Percentiles rank a stretch among this genome's conserved stretches.
phyloP scores from a whole-genome alignment of 2,329 filamentous ascomycete genomes.

The Teratosphaeriaceae sp. region DNA sequence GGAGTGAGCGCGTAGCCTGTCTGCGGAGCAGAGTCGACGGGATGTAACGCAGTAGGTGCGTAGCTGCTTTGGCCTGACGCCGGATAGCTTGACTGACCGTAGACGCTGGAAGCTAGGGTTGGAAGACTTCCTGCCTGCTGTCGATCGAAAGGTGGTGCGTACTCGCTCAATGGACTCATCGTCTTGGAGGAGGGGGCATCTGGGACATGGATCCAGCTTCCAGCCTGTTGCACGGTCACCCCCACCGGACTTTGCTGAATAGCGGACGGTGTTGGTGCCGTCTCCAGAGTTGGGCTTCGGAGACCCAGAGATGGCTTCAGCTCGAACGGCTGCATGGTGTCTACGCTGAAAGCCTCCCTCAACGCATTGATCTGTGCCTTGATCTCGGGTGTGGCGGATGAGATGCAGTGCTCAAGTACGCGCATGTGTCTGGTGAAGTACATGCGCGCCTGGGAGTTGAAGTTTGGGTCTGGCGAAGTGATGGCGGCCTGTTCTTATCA shows the following conservation, averaged over 20 bases:
- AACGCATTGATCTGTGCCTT: slow-evolving; percentile 84
- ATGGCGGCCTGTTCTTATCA: slow-evolving; percentile 60
- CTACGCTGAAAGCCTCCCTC: slow-evolving; percentile 83
- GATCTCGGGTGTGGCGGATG: slow-evolving; percentile 77
- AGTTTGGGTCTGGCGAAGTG: slow-evolving; percentile 83
- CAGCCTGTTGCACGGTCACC: slow-evolving; percentile 4
- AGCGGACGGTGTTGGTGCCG: slow-evolving; percentile 12
- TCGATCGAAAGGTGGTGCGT: slow-evolving; percentile 17
- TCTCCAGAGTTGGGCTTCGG: slow-evolving; percentile 59
- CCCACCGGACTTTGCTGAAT: slow-evolving; percentile 8
- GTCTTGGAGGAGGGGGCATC: slow-evolving; percentile 17
- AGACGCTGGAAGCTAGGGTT: slow-evolving; percentile 14
- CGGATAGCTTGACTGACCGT: slow-evolving; percentile 15
- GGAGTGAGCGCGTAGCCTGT: slow-evolving; percentile 20
- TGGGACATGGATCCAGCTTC: slow-evolving; percentile 16
- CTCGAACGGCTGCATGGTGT: slow-evolving; percentile 77
- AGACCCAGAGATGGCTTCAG: slow-evolving; percentile 68
- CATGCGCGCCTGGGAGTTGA: slow-evolving; percentile 76
- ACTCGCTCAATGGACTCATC: slow-evolving; percentile 18
- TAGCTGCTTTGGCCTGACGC: slow-evolving; percentile 15
- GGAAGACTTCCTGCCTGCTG: slow-evolving; percentile 11
- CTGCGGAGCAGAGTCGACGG: slow-evolving; percentile 17
- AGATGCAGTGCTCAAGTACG: slow-evolving; percentile 77
- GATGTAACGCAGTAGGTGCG: slow-evolving; percentile 15
- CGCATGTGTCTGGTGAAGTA: slow-evolving; percentile 94